A percentile compares a stretch with the other conserved stretches of the same genome.
Evolutionary conservation across 306 rosid species (phyloP).

Genomic region (Calophaca sinica): DNA sequence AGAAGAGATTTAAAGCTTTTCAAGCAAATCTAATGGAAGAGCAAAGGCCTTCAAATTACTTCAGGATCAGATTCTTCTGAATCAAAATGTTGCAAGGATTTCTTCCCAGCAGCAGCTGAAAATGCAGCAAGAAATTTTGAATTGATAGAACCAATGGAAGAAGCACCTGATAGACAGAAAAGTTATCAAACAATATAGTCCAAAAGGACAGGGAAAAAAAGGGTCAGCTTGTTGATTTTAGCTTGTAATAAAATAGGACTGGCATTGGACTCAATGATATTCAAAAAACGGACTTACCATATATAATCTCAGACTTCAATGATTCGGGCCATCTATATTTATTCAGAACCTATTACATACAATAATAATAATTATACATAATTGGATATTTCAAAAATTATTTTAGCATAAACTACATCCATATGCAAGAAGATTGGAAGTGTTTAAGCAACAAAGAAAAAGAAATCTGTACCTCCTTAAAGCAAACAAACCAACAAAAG

Average conservation of each 20-base stretch:
- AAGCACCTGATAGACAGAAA: conserved; percentile 63
- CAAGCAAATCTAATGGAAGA: conserved; percentile 24
- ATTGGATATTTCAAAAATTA: conserved; percentile 37
- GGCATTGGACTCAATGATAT: conserved; percentile 4
- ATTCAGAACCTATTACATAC: conserved; percentile 62
- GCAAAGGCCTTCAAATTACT: conserved; percentile 50
- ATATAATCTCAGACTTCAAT: conserved; percentile 70
- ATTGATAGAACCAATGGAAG: conserved; percentile 78
- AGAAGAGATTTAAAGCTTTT: conserved; percentile 38
- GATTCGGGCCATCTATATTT: conserved; percentile 85
- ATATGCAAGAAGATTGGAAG: conserved; percentile 16
- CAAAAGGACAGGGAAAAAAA: conserved; percentile 16
- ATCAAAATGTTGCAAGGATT: conserved; percentile 65
- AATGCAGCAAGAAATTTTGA: conserved; percentile 75
- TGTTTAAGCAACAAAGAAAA: conserved; percentile 18
- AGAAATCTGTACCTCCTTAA: conserved; percentile 8
- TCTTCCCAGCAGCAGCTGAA: conserved; percentile 84
- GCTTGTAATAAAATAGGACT: conserved; percentile 15
- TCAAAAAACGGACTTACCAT: conserved; percentile 55
- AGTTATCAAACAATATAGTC: conserved; percentile 34
- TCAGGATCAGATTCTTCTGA: conserved; percentile 91
- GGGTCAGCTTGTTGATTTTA: conserved; percentile 17
- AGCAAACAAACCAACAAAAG: conserved; percentile 32
- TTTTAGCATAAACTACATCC: conserved; percentile 20
- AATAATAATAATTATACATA: conserved; percentile 18